phyloP scores from a whole-genome alignment of 1,284 basidiomycete genomes.

The Cutaneotrichosporon mucoides region DNA sequence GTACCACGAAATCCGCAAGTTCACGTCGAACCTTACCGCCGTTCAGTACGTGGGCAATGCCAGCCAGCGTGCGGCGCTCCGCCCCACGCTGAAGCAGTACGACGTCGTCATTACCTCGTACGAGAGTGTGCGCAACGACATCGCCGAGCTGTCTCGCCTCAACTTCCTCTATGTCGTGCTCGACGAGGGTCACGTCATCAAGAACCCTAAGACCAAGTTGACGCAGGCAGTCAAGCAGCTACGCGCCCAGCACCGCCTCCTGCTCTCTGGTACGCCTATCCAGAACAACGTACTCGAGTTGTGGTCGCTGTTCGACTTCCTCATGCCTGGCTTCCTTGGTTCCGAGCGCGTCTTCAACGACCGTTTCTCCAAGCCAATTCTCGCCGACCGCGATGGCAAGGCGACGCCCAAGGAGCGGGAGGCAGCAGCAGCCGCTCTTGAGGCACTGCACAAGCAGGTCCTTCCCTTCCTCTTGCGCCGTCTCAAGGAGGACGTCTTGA shows the following conservation, averaged over 20 bases:
- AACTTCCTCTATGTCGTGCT: constrained; percentile 96
- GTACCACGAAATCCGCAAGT: constrained; percentile 96
- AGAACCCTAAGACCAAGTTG: constrained; percentile 96
- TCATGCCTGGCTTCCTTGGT: constrained; percentile 99
- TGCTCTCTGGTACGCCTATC: constrained; percentile 95
- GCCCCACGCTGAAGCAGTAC: constrained; percentile 63
- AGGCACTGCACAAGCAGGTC: constrained; percentile 97
- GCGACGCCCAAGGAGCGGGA: constrained; percentile 79
- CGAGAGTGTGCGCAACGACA: constrained; percentile 95
- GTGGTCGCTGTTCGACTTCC: constrained; percentile 98
- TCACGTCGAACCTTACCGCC: constrained; percentile 70
- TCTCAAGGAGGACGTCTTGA: constrained; percentile 93
- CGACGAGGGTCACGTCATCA: constrained; percentile 98
- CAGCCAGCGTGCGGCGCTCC: constrained; percentile 71
- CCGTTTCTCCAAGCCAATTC: constrained; percentile 90
- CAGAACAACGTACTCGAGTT: constrained; percentile 99
- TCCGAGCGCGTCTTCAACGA: constrained; percentile 95
- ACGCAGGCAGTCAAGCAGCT: constrained; percentile 94
- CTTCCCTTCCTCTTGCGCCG: constrained; percentile 95
- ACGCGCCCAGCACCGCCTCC: constrained; percentile 83
- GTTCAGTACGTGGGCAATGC: constrained; percentile 87
- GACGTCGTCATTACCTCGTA: constrained; percentile 97
- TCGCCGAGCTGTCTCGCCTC: constrained; percentile 66
- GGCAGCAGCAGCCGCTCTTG: constrained; percentile 90
- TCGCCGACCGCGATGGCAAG: constrained; percentile 93